Evolutionary conservation across 495 filamentous ascomycete genomes (phyloP), one percentile per base, ranked within the genome.

Genomic region (Elaphomyces granulatus): DNA sequence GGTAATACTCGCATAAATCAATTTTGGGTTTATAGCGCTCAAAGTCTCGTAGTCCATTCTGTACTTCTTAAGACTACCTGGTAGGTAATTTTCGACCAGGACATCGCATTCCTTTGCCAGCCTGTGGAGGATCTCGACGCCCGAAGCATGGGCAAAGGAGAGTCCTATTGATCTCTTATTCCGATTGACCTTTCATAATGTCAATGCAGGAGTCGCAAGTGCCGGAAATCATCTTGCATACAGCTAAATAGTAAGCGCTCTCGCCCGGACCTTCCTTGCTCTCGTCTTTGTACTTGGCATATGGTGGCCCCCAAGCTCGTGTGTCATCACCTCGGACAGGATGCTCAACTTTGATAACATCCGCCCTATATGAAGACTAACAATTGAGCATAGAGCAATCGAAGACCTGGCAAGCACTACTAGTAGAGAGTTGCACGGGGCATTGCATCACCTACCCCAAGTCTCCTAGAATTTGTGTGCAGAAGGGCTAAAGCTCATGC

Each of bases 261-360:
- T 98, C 90, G 14, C 90, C 90, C 2, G 81, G 79, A 1, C 83
- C 83, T 41, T 81, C 59, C 19, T 63, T 67, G 9, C 71, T 62
- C 19, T 71, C 71, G 17, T 67, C 72, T 19, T 67, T 48, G 52
- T 90, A 84, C 35, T 72, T 71, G 19, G 90, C 90, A 63, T 88
- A 96, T 20, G 90, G 90, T 16, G 90, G 90, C 1, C 90, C 90
- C 90, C 90, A 98, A 34, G 87, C 86, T 43, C 90, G 67, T 16
- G 90, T 98, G 56, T 98, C 90, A 52, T 98, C 90, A 20, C 90
- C 90, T 30, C 83, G 71, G 0, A 70, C 74, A 3, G 90, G 92
- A 59, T 98, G 92, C 56, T 98, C 90, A 38, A 96, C 72, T 56
- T 98, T 98, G 60, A 98, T 94, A 2, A 98, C 75, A 46, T 96